phyloP scores from a whole-genome alignment of 2,329 filamentous ascomycete species.

The Paracoccidioides lutzii region DNA sequence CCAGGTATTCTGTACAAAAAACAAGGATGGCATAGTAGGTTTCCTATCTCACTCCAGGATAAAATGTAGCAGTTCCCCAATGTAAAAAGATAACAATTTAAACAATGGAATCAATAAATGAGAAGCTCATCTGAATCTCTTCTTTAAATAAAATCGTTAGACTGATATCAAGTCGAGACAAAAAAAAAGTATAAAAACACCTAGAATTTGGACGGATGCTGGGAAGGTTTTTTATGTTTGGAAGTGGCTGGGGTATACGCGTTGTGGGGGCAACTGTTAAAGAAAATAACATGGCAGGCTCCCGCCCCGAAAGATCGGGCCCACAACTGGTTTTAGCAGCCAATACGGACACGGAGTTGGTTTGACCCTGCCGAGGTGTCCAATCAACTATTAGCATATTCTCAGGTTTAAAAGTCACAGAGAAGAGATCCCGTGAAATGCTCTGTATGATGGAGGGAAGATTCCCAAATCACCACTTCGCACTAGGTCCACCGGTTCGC shows the following conservation, averaged over 20 bases:
- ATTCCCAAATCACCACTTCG: constrained; percentile 77
- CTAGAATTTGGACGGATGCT: not conserved
- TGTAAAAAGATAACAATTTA: not conserved
- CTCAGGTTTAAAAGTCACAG: too few species aligned
- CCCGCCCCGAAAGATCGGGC: not conserved
- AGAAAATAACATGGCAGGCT: not conserved
- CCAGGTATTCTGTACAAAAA: not conserved
- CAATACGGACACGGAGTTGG: not conserved
- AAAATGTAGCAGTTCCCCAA: not conserved
- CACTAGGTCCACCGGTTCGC: constrained; percentile 71
- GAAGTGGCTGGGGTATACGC: constrained; percentile 1
- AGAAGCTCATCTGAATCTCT: not conserved
- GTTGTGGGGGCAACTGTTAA: constrained; percentile 3
- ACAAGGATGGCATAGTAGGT: not conserved
- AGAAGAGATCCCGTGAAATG: too few species aligned
- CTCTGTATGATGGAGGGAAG: constrained; percentile 49
- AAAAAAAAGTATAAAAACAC: not conserved
- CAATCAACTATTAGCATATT: too few species aligned
- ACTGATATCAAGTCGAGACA: not conserved
- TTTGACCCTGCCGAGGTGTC: too few species aligned
- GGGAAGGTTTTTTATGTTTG: not conserved
- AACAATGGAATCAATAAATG: not conserved
- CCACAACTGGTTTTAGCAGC: not conserved
- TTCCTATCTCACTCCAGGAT: not conserved
- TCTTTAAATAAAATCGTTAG: not conserved